Evolutionary conservation across 2,329 filamentous ascomycete genomes (phyloP), one percentile per base, ranked within the genome.

Genomic region (Neonectria punicea): DNA sequence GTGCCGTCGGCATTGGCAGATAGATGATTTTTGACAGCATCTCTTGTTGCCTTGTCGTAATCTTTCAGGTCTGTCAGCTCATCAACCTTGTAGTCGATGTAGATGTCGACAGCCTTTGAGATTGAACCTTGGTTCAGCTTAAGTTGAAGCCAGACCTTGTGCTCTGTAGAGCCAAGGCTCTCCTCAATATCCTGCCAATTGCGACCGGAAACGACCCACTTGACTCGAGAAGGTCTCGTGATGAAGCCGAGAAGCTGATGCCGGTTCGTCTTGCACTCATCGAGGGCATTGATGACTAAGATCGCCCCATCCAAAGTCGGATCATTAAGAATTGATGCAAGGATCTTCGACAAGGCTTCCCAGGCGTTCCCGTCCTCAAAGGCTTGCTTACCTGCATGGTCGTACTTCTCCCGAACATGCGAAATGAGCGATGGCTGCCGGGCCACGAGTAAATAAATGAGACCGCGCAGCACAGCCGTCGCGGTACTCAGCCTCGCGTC

Each of bases 1-100:
- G 81, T 84, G 8, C 68, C 74, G 16, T 80, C 66, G 7, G 80
- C 73, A 36, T 83, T 81, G 4, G 44, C 25, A 0, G 22, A 44
- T 1, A 82, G 39, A 41, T 74, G 50, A 1, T 49, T 1, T 20
- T 56, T 2, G 3, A 75, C 63, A 9, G 18, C 20, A 0, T 63
- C 11, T 13, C 30, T 55, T 4, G 53, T 71, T 30, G 16, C 5
- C 0, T 30, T 5, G 25, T 74, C 49, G 14, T 53, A n/a, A n/a
- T n/a, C n/a, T n/a, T n/a, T n/a, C n/a, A n/a, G n/a, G n/a, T n/a
- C n/a, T n/a, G 30, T 39, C 20, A 34, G 4, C 11, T 4, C 8
- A 2, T 34, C 32, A 2, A 34, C 32, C 32, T 34, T 34, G 11
- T 34, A 2, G 11, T 9, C 5, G 16, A 39, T 39, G 14, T 39